phyloP scores from a whole-genome alignment of 768 basidiomycete genomes.

The Cystofilobasidium capitatum region DNA sequence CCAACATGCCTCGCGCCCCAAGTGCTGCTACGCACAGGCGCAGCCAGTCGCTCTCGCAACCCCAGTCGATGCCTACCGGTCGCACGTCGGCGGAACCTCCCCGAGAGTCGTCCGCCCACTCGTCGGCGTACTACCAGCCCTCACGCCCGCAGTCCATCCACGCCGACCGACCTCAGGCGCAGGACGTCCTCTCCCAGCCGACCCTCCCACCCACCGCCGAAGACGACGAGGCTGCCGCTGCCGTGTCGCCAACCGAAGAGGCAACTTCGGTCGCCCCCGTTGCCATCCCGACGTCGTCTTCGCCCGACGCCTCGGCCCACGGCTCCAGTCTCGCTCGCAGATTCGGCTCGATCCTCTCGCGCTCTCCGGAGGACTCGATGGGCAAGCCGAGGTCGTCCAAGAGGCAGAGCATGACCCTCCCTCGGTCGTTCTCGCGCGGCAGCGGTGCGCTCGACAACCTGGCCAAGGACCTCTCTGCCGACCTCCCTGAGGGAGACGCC shows the following conservation, averaged over 20 bases:
- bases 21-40: conserved; percentile 68
- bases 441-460: background rate
- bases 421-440: conserved; percentile 24
- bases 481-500: background rate
- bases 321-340: conserved; percentile 28
- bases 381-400: conserved; percentile 24
- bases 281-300: background rate
- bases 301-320: background rate
- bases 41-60: conserved; percentile 60
- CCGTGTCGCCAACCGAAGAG: background rate
- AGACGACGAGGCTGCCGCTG: conserved; percentile 15
- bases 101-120: background rate
- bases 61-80: background rate
- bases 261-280: background rate
- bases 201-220: conserved; percentile 18
- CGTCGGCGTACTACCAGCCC: background rate
- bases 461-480: background rate
- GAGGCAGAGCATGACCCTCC: conserved; percentile 22
- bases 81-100: conserved; percentile 1
- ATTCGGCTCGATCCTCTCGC: conserved; percentile 33
- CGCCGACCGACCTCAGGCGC: background rate
- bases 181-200: background rate
- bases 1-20: conserved; percentile 56
- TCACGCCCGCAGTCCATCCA: background rate
- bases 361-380: conserved; percentile 13